Evolutionary conservation across 2,329 filamentous ascomycete genomes (phyloP).

Genomic region (Ceratocystis lukuohia): DNA sequence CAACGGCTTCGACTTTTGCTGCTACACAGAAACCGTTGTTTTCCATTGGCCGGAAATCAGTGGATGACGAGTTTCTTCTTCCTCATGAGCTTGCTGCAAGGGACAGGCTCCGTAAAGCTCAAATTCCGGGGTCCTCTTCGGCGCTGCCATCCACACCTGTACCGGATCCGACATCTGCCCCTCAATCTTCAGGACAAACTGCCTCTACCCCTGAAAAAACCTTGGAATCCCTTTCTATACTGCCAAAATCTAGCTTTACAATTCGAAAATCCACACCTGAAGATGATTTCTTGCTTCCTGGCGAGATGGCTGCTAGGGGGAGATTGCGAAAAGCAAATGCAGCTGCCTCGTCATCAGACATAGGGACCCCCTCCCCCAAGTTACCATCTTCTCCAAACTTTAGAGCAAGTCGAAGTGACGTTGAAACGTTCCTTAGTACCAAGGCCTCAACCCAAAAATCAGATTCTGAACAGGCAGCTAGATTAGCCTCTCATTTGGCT

Average conservation of each 20-base stretch:
- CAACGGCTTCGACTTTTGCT: background rate
- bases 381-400: background rate
- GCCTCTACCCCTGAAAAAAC: background rate
- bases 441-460: background rate
- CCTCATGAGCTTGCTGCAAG: conserved; percentile 5
- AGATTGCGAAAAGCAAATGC: background rate
- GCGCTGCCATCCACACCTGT: background rate
- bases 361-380: background rate
- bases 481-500: background rate
- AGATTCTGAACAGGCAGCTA: background rate
- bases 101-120: background rate
- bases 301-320: conserved; percentile 3
- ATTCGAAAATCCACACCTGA: conserved; percentile 10
- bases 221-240: background rate
- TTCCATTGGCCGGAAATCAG: background rate
- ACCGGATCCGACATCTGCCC: background rate
- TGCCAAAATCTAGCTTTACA: conserved; percentile 2
- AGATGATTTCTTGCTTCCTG: conserved; percentile 13
- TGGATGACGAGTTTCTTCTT: conserved; percentile 8
- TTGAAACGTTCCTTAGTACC: background rate
- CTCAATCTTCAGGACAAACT: background rate
- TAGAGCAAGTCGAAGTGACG: background rate
- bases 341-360: background rate
- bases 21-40: conserved; percentile 6
- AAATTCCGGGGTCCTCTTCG: background rate